These are phyloP conservation scores for Colletotrichum sp. DNA, from an alignment of 2,329 filamentous ascomycete genomes.

Conservation along the genomic window DNA sequence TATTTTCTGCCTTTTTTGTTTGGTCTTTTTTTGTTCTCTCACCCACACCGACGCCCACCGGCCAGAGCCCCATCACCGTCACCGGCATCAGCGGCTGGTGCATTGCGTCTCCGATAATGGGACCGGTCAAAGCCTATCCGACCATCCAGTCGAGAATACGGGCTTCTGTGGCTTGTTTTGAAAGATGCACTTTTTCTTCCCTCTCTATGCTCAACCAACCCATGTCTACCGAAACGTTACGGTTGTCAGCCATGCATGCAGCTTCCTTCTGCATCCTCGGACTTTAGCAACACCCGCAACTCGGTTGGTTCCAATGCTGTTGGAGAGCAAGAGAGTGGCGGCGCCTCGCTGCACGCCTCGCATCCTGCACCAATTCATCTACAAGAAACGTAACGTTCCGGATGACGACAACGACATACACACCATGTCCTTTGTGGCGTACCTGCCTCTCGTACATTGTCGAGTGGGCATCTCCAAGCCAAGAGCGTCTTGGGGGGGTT, in stretches of 20 bases:
- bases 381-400: not conserved
- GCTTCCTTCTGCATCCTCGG: not conserved
- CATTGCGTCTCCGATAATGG: not conserved
- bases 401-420: not conserved
- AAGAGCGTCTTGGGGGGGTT: not conserved
- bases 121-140: not conserved
- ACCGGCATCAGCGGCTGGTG: not conserved
- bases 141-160: constrained; percentile 2
- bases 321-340: not conserved
- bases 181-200: not conserved
- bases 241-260: not conserved
- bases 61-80: not conserved
- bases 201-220: not conserved
- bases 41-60: not conserved
- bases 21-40: not conserved
- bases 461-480: not conserved
- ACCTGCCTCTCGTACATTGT: not conserved
- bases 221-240: not conserved
- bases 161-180: not conserved
- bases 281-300: not conserved
- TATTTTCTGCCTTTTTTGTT: not conserved
- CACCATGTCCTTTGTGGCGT: not conserved
- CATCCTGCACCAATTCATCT: not conserved
- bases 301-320: not conserved
- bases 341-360: not conserved